Base-by-base conservation (phyloP, 2,329 filamentous ascomycete genomes). In the Stagonosporopsis tanaceti region DNA sequence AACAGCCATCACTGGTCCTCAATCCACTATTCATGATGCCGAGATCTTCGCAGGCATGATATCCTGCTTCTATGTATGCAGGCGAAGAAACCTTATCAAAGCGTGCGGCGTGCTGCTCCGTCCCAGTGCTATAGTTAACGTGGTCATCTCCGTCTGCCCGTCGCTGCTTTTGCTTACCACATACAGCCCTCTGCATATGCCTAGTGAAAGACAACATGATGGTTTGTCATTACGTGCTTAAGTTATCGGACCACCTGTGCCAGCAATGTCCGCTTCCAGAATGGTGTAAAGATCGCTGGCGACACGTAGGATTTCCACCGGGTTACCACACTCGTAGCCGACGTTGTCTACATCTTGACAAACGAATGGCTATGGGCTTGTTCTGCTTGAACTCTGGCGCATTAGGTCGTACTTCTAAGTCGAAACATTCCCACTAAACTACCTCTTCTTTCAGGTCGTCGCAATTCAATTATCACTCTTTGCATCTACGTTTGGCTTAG, bases 21-120 rank as follows among this genome's bases (percentile, higher is more conserved):
- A 35, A 47, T 47, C 30, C 12, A 34, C 24, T 37, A 14, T 38
- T 32, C 28, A 38, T 37, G 37, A 42, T 46, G 47, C 48, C 35
- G 38, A 39, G 27, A 44, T 57, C 44, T 34, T 12, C 8, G 17
- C 15, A 50, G 46, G 47, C 30, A 22, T 30, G n/a, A 14, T 28
- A 39, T 14, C n/a, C 37, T 51, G 37, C 47, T 27, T 22, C 47
- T 38, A 32, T 32, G 25, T 38, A 32, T 32, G 25, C 28, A 32
- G 42, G 25, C n/a, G 11, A 48, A 9, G 8, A 27, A 52, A 34
- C 32, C 48, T 57, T 52, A 35, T 39, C 30, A 44, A 8, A 15
- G 34, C 30, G 32, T 14, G 35, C 32, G 44, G 48, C 50, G 39
- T 24, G 47, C 44, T 53, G 34, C 54, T 42, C 48, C 48, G 39